Conservation (phyloP, 2,329 filamentous ascomycete genomes). For the Biscogniauxia marginata region DNA sequence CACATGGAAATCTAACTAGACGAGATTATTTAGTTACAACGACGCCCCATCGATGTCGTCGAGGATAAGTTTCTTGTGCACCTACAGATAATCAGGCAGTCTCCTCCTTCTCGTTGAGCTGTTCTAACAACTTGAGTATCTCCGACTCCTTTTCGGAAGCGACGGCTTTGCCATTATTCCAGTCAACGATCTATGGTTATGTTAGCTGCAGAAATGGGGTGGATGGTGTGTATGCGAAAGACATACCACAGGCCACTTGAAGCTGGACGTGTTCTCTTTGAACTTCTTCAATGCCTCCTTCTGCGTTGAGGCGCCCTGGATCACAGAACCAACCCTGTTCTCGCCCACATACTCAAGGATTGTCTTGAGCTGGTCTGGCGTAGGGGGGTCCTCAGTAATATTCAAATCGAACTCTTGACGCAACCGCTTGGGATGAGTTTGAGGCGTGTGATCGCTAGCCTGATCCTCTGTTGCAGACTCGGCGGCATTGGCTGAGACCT, state of each 20-base stretch:
- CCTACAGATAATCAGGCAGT: neutral
- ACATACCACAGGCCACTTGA: slow-evolving; percentile 76
- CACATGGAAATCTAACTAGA: neutral
- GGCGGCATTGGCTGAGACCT: slow-evolving; percentile 68
- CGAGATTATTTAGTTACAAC: neutral
- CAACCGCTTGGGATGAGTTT: slow-evolving; percentile 49
- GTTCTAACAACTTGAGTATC: slow-evolving; percentile 77
- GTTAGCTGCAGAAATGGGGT: slow-evolving; percentile 7
- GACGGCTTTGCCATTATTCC: slow-evolving; percentile 84
- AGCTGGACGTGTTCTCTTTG: slow-evolving; percentile 65
- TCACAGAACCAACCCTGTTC: slow-evolving; percentile 56
- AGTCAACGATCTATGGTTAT: slow-evolving; percentile 68
- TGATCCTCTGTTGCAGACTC: slow-evolving; percentile 72
- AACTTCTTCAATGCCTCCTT: slow-evolving; percentile 79
- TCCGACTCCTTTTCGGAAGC: slow-evolving; percentile 80
- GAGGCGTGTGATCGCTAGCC: slow-evolving; percentile 62
- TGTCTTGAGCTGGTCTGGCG: slow-evolving; percentile 75
- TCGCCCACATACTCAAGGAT: slow-evolving; percentile 80
- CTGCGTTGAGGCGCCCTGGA: slow-evolving; percentile 71
- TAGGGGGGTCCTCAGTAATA: slow-evolving; percentile 77
- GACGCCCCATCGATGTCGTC: neutral
- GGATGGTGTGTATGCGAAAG: neutral
- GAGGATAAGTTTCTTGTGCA: no score
- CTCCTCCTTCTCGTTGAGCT: slow-evolving; percentile 40
- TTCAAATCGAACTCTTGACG: slow-evolving; percentile 81